Evolutionary conservation across 148 eudicot genomes (phyloP).

Genomic region (Rhododendron kiyosumense): DNA sequence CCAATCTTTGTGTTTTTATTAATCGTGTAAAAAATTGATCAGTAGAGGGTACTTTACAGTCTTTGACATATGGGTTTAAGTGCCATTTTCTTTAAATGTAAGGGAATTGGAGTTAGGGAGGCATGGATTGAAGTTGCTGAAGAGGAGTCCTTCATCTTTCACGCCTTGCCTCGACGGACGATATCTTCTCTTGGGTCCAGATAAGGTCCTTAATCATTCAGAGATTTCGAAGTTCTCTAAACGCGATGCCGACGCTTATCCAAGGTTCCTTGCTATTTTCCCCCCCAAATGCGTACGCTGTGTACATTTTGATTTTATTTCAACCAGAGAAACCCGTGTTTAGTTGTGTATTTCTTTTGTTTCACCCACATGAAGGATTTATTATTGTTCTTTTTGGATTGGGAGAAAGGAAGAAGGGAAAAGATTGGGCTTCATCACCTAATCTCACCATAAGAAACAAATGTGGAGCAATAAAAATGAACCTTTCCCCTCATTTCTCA

Average conservation of each 20-base stretch:
- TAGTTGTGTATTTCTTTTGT: background rate
- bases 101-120: slow-evolving; percentile 81
- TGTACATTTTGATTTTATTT: background rate
- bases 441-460: background rate
- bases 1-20: background rate
- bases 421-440: background rate
- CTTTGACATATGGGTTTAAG: background rate
- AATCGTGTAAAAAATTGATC: background rate
- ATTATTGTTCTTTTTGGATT: background rate
- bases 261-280: slow-evolving; percentile 39
- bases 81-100: background rate
- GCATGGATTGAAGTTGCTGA: slow-evolving; percentile 82
- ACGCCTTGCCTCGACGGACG: slow-evolving; percentile 87
- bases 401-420: background rate
- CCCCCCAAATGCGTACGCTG: background rate
- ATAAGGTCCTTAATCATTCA: slow-evolving; percentile 56
- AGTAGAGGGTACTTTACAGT: background rate
- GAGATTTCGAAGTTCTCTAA: slow-evolving; percentile 84
- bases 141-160: slow-evolving; percentile 78
- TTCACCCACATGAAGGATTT: background rate
- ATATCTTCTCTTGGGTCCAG: slow-evolving; percentile 77
- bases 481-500: background rate
- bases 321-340: background rate
- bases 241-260: slow-evolving; percentile 79
- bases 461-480: background rate